Percentiles rank a stretch among this genome's conserved stretches.
Evolutionary conservation across 2,329 filamentous ascomycete species (phyloP).

Genomic region (Penicillium sp.): DNA sequence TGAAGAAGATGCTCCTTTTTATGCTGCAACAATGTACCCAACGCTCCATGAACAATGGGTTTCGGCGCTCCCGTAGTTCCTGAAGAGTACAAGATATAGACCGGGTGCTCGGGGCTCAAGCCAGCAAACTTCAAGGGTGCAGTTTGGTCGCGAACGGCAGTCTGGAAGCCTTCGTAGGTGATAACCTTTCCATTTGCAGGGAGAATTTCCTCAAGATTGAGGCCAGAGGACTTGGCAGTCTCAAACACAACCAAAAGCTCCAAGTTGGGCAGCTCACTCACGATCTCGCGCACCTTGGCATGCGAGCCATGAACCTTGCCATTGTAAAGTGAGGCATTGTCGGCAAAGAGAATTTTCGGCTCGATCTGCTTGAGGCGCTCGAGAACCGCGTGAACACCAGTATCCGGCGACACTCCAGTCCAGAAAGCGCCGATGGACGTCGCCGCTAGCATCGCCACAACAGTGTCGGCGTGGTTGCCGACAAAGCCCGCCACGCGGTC

Average conservation of each 20-base stretch:
- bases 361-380: conserved; percentile 84
- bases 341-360: conserved; percentile 77
- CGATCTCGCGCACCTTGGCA: conserved; percentile 75
- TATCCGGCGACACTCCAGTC: conserved; percentile 92
- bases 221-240: conserved; percentile 51
- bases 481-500: conserved; percentile 71
- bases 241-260: conserved; percentile 72
- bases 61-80: conserved; percentile 88
- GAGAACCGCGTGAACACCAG: conserved; percentile 83
- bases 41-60: conserved; percentile 87
- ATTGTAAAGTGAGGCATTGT: conserved; percentile 88
- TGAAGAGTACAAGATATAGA: conserved; percentile 91
- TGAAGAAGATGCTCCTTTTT: conserved; percentile 95
- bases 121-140: conserved; percentile 66
- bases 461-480: conserved; percentile 82
- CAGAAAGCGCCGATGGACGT: conserved; percentile 83
- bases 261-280: conserved; percentile 64
- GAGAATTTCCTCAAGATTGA: conserved; percentile 36
- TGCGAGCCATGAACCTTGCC: conserved; percentile 81
- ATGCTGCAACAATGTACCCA: conserved; percentile 89
- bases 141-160: conserved; percentile 38
- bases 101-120: conserved; percentile 78
- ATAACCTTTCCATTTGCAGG: conserved; percentile 39
- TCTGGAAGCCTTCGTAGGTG: conserved; percentile 48
- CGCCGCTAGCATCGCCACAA: conserved; percentile 83